A percentile compares a stretch with the other conserved stretches of the same genome.
Conservation (phyloP, 305 asterid species). For the Fraxinus paxiana region DNA sequence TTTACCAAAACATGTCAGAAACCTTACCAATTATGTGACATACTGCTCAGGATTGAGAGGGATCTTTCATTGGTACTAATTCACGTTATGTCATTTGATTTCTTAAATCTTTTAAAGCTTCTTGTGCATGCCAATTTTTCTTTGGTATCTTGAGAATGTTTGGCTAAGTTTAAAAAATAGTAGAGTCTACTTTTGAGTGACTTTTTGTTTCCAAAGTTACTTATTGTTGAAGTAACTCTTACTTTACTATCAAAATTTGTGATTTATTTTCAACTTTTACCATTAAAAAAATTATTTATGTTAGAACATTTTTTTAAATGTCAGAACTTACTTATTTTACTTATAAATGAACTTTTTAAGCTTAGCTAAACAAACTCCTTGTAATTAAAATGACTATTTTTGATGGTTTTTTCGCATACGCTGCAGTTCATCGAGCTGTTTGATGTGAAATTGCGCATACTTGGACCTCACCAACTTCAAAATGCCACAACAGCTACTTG, state of each 20-base stretch:
- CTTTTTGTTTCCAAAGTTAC: neutral
- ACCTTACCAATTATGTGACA: constrained; percentile 68
- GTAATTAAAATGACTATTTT: constrained; percentile 5
- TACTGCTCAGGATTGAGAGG: constrained; percentile 55
- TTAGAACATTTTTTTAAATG: neutral
- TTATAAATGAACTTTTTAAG: neutral
- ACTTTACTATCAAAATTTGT: neutral
- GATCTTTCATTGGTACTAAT: constrained; percentile 60
- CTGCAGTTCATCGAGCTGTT: constrained; percentile 58
- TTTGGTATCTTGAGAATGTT: constrained; percentile 8
- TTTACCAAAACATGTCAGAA: constrained; percentile 38
- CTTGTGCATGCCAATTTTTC: constrained; percentile 9
- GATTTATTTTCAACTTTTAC: neutral
- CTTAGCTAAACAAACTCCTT: neutral
- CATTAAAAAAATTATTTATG: neutral
- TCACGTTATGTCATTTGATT: constrained; percentile 11
- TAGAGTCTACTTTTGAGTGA: neutral
- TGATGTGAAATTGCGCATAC: constrained; percentile 62
- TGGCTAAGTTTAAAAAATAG: neutral
- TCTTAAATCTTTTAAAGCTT: constrained; percentile 9
- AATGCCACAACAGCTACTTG: constrained; percentile 88
- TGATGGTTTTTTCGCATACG: constrained; percentile 8
- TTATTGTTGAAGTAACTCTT: neutral
- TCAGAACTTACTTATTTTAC: neutral
- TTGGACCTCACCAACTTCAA: constrained; percentile 87